Percentiles rank a stretch among this genome's conserved stretches.
Conservation (phyloP, 345 rosid genomes). For the Lepidium sativum region DNA sequence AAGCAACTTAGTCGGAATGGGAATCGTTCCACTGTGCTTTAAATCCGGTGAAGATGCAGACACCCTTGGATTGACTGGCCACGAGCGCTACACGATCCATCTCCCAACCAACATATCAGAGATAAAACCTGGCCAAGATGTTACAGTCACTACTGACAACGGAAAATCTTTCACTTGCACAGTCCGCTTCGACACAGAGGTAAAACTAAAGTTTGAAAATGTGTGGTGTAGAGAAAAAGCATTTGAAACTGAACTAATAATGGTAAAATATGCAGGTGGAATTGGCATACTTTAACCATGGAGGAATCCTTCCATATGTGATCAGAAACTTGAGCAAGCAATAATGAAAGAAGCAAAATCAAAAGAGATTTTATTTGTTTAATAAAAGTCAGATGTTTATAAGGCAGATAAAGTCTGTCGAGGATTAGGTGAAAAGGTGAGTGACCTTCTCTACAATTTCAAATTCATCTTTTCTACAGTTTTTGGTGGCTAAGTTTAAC, state of each 20-base stretch:
- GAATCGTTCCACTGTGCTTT: conserved; percentile 88
- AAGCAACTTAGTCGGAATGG: conserved; percentile 99
- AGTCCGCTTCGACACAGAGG: conserved; percentile 97
- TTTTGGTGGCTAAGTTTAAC: not conserved
- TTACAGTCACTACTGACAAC: conserved; percentile 62
- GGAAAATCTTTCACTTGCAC: conserved; percentile 93
- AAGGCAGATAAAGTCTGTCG: conserved; percentile 6
- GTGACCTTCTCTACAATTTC: not conserved
- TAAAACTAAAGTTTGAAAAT: not conserved
- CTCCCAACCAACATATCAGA: conserved; percentile 65
- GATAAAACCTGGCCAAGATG: conserved; percentile 95
- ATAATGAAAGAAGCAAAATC: conserved; percentile 18
- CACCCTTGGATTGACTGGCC: conserved; percentile 79
- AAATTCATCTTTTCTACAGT: not conserved
- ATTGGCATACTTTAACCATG: conserved; percentile 76
- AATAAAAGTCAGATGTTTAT: not conserved
- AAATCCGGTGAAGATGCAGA: conserved; percentile 94
- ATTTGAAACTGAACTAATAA: not conserved
- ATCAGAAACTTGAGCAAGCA: conserved; percentile 74
- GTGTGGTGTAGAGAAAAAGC: not conserved
- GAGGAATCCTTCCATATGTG: conserved; percentile 95
- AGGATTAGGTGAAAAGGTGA: no score
- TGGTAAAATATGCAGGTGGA: conserved; percentile 59
- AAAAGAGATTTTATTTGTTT: not conserved
- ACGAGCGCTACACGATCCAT: conserved; percentile 76